These are phyloP conservation scores for Backusella australiensis DNA, from an alignment of 192 early-diverging fungal genomes.

Conservation along the genomic window DNA sequence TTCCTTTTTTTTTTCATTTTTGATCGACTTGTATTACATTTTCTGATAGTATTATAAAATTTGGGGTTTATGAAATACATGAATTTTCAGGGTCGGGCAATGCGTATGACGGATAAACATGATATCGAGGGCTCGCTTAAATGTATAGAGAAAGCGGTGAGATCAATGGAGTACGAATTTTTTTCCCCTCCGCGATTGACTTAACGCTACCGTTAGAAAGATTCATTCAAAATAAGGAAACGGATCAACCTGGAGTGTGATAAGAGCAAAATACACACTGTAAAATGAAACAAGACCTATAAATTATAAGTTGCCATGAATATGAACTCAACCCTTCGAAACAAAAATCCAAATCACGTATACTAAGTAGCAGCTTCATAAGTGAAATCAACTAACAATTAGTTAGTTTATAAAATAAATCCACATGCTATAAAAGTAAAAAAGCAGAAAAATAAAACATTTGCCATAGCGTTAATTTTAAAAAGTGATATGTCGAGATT, in stretches of 20 bases:
- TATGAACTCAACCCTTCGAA: background rate
- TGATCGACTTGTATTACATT: background rate
- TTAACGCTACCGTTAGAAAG: background rate
- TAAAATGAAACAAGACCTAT: background rate
- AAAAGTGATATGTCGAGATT: background rate
- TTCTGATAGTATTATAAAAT: background rate
- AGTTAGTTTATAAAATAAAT: background rate
- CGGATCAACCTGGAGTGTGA: background rate
- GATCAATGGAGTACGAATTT: background rate
- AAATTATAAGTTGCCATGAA: background rate
- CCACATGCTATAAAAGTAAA: background rate
- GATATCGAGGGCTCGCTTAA: background rate
- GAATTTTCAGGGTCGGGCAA: background rate
- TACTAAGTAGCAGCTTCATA: background rate
- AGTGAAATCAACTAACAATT: background rate
- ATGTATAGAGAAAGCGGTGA: background rate
- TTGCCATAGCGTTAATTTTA: background rate
- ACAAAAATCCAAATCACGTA: background rate
- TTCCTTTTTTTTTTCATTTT: background rate
- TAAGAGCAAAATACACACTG: background rate
- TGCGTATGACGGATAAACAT: background rate
- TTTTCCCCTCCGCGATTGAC: background rate
- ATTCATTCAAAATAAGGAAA: background rate
- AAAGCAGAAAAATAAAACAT: background rate
- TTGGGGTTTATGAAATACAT: background rate